A percentile compares a stretch with the other conserved stretches of the same genome.
Evolutionary conservation across 75 land plant species (phyloP).

Genomic region (Pseudotsuga menziesii): DNA sequence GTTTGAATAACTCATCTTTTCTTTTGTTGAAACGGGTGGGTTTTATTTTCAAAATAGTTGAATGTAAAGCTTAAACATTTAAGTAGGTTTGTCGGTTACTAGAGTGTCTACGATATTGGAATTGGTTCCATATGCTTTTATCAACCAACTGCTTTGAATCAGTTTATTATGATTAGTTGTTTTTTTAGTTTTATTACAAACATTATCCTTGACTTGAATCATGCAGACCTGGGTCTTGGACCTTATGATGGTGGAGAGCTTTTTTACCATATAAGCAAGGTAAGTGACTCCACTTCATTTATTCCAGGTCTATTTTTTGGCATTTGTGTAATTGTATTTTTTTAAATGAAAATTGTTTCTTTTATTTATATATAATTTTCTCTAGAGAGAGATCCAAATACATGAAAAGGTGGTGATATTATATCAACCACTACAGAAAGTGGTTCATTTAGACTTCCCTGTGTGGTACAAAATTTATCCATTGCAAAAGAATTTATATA

Average conservation of each 20-base stretch:
- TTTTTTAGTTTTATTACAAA: not conserved
- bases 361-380: no score
- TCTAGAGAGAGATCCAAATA: no score
- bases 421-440: no score
- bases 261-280: slow-evolving; percentile 91
- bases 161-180: not conserved
- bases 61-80: not conserved
- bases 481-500: no score
- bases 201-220: slow-evolving; percentile 1
- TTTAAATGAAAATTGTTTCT: no score
- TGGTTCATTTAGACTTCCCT: no score
- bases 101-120: not conserved
- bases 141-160: not conserved
- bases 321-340: not conserved
- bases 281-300: slow-evolving; percentile 12
- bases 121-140: not conserved
- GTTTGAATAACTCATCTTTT: not conserved
- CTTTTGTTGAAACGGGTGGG: no score
- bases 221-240: slow-evolving; percentile 93
- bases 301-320: not conserved
- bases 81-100: not conserved
- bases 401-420: no score
- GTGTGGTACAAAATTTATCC: no score
- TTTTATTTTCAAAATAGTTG: not conserved
- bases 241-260: slow-evolving; percentile 98